A percentile compares a stretch with the other conserved stretches of the same genome.
These are phyloP conservation scores for Cruciata laevipes DNA, from an alignment of 257 asterid species.

Conservation along the genomic window DNA sequence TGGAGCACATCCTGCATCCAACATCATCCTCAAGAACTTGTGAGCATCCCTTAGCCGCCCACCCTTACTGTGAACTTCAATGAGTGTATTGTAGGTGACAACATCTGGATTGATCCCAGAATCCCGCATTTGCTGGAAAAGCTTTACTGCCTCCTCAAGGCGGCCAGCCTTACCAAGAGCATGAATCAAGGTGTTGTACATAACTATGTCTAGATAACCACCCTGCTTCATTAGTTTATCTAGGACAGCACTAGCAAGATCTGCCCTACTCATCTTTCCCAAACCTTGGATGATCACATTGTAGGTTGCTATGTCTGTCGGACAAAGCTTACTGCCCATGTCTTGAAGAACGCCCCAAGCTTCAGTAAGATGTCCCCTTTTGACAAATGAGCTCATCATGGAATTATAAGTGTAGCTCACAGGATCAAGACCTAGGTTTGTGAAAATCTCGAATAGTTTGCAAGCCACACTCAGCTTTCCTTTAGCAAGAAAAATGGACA, in stretches of 20 bases:
- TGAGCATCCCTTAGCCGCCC: slow-evolving; percentile 77
- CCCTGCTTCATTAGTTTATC: slow-evolving; percentile 70
- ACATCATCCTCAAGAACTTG: slow-evolving; percentile 67
- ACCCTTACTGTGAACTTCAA: slow-evolving; percentile 76
- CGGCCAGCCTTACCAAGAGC: slow-evolving; percentile 84
- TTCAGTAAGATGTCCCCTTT: slow-evolving; percentile 84
- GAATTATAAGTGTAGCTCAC: slow-evolving; percentile 79
- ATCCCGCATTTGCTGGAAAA: slow-evolving; percentile 66
- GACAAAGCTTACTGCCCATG: slow-evolving; percentile 60
- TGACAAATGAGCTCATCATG: slow-evolving; percentile 78
- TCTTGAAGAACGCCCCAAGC: slow-evolving; percentile 75
- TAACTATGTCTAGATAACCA: slow-evolving; percentile 84
- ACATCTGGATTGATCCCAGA: slow-evolving; percentile 89
- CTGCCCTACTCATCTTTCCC: slow-evolving; percentile 89
- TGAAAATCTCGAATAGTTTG: slow-evolving; percentile 79
- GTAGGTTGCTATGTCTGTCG: slow-evolving; percentile 80
- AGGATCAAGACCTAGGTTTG: slow-evolving; percentile 57
- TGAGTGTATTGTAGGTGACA: slow-evolving; percentile 77
- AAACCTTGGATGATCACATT: slow-evolving; percentile 74
- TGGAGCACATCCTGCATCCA: slow-evolving; percentile 91
- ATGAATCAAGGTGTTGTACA: slow-evolving; percentile 87
- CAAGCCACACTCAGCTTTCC: slow-evolving; percentile 92
- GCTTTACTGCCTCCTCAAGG: slow-evolving; percentile 54
- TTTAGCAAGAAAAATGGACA: slow-evolving; percentile 73
- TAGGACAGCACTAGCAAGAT: slow-evolving; percentile 71